Base-by-base conservation (phyloP, 148 eudicot species). In the Linanthus parryae region DNA sequence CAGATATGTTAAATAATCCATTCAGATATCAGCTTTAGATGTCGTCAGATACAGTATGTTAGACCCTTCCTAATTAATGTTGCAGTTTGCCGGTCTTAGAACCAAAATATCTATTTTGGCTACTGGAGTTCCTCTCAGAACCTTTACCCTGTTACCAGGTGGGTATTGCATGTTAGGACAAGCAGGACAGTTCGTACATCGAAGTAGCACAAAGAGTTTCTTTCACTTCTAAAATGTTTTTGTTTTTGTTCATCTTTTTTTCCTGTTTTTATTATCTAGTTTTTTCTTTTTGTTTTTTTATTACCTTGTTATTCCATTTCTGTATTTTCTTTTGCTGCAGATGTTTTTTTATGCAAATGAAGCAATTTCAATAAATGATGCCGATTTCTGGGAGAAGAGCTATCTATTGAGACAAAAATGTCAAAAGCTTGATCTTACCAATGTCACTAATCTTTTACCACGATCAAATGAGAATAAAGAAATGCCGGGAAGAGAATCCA, bases 321-420 rank as follows among this genome's bases (percentile, higher is more conserved):
- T 29, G 18, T 45, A 2, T 31, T 31, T 52, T n/a, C 45, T 38
- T 33, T 15, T 16, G 55, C 19, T 70, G 61, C 87, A 92, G 98
- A 57, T 92, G 75, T 92, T 87, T 69, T 92, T 92, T 58, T 74
- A 79, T 79, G 90, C 81, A 30, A 91, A 92, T 64, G 75, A 71
- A 68, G 59, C 65, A 53, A 81, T 84, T 62, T 73, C 85, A 55
- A 61, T 87, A 39, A 76, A 68, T 45, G 94, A 87, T 64, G 78
- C 98, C 60, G 90, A 82, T 54, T 92, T 87, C 53, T 92, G 98
- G 98, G 98, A 92, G 69, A 81, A 79, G 71, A 87, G 98, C 71
- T 84, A 77, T 62, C 67, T 78, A 48, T 59, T 65, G 43, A 79
- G 90, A 73, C n/a, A n/a, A n/a, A 53, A 64, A 8, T 48, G 59